Evolutionary conservation across 805 yeast genomes (phyloP).

Genomic region (Osmozyma mogii): DNA sequence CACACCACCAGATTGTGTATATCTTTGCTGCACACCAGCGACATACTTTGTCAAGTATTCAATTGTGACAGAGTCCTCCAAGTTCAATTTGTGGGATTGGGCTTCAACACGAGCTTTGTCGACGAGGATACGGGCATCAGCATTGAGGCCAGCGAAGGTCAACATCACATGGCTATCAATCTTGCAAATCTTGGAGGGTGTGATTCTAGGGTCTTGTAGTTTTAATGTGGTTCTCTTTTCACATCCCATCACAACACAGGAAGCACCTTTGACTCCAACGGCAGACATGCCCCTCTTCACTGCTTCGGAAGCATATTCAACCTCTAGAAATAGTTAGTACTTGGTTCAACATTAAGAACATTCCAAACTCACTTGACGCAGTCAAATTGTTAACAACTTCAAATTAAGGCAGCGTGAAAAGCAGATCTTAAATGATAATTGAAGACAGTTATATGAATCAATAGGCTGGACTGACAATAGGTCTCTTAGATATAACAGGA

Average conservation of each 20-base stretch:
- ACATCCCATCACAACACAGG: conserved; percentile 88
- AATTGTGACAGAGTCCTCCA: conserved; percentile 87
- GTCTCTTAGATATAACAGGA: not conserved
- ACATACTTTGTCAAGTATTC: conserved; percentile 90
- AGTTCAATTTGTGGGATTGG: conserved; percentile 85
- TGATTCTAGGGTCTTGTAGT: conserved; percentile 91
- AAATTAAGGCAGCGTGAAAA: no score
- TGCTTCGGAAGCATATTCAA: conserved; percentile 95
- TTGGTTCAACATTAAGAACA: no score
- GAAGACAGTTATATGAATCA: no score
- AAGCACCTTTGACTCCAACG: conserved; percentile 89
- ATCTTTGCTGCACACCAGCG: conserved; percentile 96
- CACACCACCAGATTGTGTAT: conserved; percentile 97
- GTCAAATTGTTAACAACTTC: no score
- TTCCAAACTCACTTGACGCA: no score
- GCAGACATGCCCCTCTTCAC: conserved; percentile 98
- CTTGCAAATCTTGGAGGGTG: conserved; percentile 89
- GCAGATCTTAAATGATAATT: no score
- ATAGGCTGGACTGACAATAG: no score
- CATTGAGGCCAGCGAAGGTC: conserved; percentile 95
- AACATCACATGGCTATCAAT: conserved; percentile 85
- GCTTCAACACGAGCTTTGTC: conserved; percentile 97
- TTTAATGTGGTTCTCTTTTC: conserved; percentile 93
- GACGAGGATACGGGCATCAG: conserved; percentile 93
- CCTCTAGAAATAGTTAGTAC: conserved; percentile 52